Base-by-base conservation (phyloP, 192 early-diverging fungal species). In the Podila minutissima region DNA sequence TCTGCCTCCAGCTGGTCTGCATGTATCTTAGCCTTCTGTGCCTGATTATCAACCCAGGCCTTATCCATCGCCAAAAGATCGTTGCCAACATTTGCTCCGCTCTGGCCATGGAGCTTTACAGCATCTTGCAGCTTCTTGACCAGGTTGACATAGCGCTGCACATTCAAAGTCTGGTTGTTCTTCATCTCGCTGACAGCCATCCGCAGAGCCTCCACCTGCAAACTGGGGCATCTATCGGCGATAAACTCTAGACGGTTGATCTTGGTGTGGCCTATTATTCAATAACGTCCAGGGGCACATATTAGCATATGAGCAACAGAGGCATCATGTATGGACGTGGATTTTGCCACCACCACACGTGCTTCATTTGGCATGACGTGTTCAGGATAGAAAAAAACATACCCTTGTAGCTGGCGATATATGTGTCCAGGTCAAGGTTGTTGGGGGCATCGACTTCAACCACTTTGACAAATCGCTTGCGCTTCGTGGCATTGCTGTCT, bases 211-310 rank as follows among this genome's bases (percentile, higher is more conserved):
- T 96, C 94, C 19, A 92, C 73, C 22, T 87, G 81, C 41, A 93
- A 87, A 26, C 87, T 65, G 2, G 92, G 92, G 72, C 92, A 94
- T 11, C 86, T 78, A 28, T 90, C 88, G 9, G 92, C 93, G 51
- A 96, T 94, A 75, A 93, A 94, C 46, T 93, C 81, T 20, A 93
- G 87, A 33, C 93, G 88, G 53, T 90, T 84, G 71, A 93, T 84
- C 71, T 88, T 90, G 26, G 92, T 91, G 59, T 86, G 88, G 24
- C 93, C 92, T 94, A 46, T 38, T 24, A 26, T 46, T 0, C 4
- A 66, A 10, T 37, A 71, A 29, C 7, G 9, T 49, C 64, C 58
- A 33, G 1, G 29, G 59, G 46, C 67, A 53, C 6, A 19, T 12
- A 79, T 37, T 62, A 33, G 62, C 17, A n/a, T 22, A 28, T 22